phyloP scores from a whole-genome alignment of 176 grass and related monocot species.

The Cenchrus purpureus region DNA sequence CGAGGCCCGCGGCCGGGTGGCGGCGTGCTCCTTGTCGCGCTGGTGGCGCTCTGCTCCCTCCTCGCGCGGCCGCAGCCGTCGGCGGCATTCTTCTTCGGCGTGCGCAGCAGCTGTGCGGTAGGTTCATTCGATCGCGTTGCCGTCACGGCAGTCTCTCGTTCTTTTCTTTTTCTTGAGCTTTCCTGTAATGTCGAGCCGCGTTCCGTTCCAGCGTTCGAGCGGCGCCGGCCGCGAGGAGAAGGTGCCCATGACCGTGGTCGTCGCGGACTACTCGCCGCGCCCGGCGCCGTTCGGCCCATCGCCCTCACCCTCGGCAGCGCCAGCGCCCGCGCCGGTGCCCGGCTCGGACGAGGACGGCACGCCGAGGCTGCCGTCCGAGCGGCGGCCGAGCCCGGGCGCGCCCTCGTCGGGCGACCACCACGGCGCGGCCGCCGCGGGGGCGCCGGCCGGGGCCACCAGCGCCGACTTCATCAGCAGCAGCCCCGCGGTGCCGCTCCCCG shows the following conservation, averaged over 20 bases:
- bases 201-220: not conserved
- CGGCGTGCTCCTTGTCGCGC: not conserved
- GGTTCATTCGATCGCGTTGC: not conserved
- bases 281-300: slow-evolving; percentile 14
- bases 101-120: slow-evolving; percentile 28
- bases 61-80: slow-evolving; percentile 36
- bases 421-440: not conserved
- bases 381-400: not conserved
- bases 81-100: slow-evolving; percentile 37
- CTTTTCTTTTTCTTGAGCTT: no score
- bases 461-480: slow-evolving; percentile 89
- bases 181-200: not conserved
- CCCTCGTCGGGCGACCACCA: not conserved
- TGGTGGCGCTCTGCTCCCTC: slow-evolving; percentile 46
- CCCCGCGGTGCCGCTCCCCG: slow-evolving; percentile 80
- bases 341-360: slow-evolving; percentile 47
- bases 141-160: not conserved
- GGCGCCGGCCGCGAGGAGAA: slow-evolving; percentile 51
- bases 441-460: slow-evolving; percentile 41
- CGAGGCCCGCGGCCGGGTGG: not conserved
- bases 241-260: slow-evolving; percentile 46
- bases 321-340: not conserved
- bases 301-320: not conserved
- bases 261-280: slow-evolving; percentile 49
- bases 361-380: slow-evolving; percentile 69